phyloP scores from a whole-genome alignment of 176 grass and related monocot genomes.

The Lolium multiflorum region DNA sequence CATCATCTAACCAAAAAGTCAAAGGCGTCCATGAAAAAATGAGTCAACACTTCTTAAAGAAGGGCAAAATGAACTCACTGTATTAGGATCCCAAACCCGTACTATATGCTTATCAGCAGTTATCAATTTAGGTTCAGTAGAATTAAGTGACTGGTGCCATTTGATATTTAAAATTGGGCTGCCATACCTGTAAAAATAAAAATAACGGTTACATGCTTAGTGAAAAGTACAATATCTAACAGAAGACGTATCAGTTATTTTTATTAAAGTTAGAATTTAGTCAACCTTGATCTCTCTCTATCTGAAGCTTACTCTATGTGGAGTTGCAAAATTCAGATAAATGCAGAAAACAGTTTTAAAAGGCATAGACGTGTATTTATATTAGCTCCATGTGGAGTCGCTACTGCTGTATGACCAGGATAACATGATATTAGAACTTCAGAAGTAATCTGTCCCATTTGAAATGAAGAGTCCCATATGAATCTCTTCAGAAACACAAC shows the following conservation, averaged over 20 bases:
- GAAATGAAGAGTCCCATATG: not conserved
- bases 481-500: not conserved
- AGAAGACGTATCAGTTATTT: constrained; percentile 18
- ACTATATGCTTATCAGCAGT: constrained; percentile 87
- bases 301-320: not conserved
- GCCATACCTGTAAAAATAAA: constrained; percentile 73
- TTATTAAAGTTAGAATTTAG: not conserved
- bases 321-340: not conserved
- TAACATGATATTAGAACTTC: constrained; percentile 17
- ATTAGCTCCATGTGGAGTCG: not conserved
- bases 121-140: constrained; percentile 82
- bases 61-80: constrained; percentile 59
- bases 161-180: constrained; percentile 87
- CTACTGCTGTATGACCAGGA: constrained; percentile 5
- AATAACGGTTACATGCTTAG: not conserved
- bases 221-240: constrained; percentile 21
- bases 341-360: not conserved
- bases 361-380: constrained; percentile 14
- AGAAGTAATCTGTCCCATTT: not conserved
- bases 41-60: not conserved
- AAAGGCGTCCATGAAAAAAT: not conserved
- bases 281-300: not conserved
- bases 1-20: constrained; percentile 36
- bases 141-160: constrained; percentile 94
- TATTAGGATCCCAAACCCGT: constrained; percentile 97